Evolutionary conservation across 1,284 basidiomycete genomes (phyloP), one percentile per base, ranked within the genome.

Genomic region (Leucoagaricus sp.): DNA sequence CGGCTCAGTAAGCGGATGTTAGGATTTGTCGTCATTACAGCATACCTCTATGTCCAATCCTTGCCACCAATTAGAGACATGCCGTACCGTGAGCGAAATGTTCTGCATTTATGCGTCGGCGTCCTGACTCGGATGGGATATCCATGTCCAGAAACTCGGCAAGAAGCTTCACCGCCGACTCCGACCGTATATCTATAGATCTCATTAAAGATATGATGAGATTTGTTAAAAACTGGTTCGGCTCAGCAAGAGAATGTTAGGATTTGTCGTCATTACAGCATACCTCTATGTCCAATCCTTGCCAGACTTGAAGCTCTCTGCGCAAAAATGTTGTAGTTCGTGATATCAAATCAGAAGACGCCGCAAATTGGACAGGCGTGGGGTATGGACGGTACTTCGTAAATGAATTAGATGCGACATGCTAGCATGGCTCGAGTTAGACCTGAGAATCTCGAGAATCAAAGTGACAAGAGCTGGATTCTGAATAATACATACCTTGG

Each of bases 151-250:
- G 77, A 70, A 94, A 93, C 63, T 94, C 93, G 10, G 89, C 78
- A 4, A 96, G 76, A 9, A 95, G 73, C 63, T 90, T 87, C 44
- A 95, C 80, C 29, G 92, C 89, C 21, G 87, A 84, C 69, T 95
- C 91, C 9, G 92, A 90, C 42, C 93, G 89, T 57, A 95, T 89
- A 71, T 96, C 93, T 56, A 95, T 84, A 1, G 89, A 81, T 70
- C 92, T 91, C 83, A 95, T 90, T 61, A 96, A 76, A 1, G 90
- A 91, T 55, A 94, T 75, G 19, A 86, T 89, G 72, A 94, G 92
- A 1, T 85, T 89, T 10, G 86, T 89, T 60, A 90, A 75, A 69
- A 89, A 89, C 85, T 88, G 58, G 25, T n/a, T n/a, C n/a, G n/a
- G n/a, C 47, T 19, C 41, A 54, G 54, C 21, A 13, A 44, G 49